phyloP scores from a whole-genome alignment of 73 alveolate genomes.

The Paramecium sonneborni region DNA sequence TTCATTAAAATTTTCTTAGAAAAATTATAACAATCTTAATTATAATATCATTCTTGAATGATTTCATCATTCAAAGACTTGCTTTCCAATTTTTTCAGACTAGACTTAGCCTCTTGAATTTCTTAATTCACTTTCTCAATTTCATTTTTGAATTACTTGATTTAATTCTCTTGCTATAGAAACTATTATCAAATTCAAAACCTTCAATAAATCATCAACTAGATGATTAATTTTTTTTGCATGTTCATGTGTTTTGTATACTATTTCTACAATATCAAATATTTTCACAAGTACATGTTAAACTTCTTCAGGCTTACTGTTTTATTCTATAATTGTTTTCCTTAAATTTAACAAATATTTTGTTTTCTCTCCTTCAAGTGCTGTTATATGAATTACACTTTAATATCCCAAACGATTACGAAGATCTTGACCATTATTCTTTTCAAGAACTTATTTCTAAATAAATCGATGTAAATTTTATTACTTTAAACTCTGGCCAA shows the following conservation, averaged over 20 bases:
- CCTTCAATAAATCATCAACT: background rate
- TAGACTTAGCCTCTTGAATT: background rate
- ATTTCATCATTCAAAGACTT: background rate
- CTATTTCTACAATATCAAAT: background rate
- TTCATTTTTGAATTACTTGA: background rate
- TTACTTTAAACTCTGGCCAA: background rate
- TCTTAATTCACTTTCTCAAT: background rate
- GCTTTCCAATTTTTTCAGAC: background rate
- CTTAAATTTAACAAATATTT: background rate
- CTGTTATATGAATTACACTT: background rate
- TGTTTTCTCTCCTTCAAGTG: background rate
- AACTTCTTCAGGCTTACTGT: background rate
- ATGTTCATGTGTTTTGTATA: background rate
- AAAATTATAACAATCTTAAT: background rate
- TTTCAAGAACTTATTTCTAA: background rate
- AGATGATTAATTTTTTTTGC: background rate
- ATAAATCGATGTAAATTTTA: background rate
- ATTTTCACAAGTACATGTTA: background rate
- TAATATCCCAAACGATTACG: background rate
- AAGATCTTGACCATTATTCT: background rate
- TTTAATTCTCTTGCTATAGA: background rate
- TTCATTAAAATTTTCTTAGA: background rate
- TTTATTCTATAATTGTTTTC: background rate
- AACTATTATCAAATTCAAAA: background rate
- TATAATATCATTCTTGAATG: background rate